Evolutionary conservation across 2,329 filamentous ascomycete genomes (phyloP).

Genomic region (Ophiocordyceps camponoti-saundersi): DNA sequence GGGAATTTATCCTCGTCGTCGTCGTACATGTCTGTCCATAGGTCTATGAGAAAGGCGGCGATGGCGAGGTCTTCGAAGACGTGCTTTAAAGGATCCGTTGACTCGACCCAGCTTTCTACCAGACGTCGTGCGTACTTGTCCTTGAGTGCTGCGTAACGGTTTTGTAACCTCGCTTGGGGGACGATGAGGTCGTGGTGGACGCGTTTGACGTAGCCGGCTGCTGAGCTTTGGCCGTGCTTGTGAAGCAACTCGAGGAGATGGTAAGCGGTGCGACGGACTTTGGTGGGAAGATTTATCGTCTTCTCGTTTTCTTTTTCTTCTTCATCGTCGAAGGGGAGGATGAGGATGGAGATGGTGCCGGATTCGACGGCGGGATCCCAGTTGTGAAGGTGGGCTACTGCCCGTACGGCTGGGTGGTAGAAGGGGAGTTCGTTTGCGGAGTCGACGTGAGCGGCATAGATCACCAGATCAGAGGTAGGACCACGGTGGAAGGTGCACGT

Average conservation of each 20-base stretch:
- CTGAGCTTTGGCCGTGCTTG: constrained; percentile 54
- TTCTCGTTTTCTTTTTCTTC: constrained; percentile 6
- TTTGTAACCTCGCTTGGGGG: constrained; percentile 59
- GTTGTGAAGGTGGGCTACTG: constrained; percentile 60
- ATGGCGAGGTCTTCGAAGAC: constrained; percentile 91
- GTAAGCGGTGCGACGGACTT: constrained; percentile 49
- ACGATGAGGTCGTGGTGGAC: constrained; percentile 73
- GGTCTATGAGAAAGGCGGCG: constrained; percentile 78
- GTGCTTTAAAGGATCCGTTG: constrained; percentile 76
- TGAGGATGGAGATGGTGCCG: constrained; percentile 43
- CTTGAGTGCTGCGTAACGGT: constrained; percentile 70
- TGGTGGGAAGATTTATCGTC: constrained; percentile 10
- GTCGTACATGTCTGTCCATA: constrained; percentile 75
- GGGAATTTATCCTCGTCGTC: constrained; percentile 38
- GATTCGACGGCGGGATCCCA: constrained; percentile 27
- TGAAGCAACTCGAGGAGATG: constrained; percentile 51
- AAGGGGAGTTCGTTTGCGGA: constrained; percentile 53
- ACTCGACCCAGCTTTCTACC: constrained; percentile 66
- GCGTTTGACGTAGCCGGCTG: constrained; percentile 57
- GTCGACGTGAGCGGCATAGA: constrained; percentile 62
- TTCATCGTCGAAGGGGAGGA: constrained; percentile 29
- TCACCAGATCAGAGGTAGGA: constrained; percentile 23
- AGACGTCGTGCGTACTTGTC: constrained; percentile 56
- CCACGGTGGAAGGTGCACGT: constrained; percentile 57
- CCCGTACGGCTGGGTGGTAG: constrained; percentile 68